Base-by-base conservation (phyloP, 2,329 filamentous ascomycete species). In the Trichoderma harzianum region DNA sequence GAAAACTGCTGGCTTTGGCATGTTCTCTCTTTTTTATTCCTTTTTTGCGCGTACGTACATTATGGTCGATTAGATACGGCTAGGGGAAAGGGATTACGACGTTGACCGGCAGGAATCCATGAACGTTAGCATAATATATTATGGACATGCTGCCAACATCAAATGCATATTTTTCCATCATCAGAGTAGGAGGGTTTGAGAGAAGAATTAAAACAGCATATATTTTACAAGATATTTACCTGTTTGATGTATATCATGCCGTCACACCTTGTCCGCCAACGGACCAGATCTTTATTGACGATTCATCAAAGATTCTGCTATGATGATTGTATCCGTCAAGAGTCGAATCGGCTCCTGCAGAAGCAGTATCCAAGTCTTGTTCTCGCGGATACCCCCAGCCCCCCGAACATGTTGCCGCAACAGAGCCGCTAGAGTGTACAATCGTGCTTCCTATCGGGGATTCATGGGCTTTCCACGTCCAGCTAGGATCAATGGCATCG, bases 371-470 rank as follows among this genome's bases (percentile, higher is more conserved):
- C 24, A 57, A 6, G 11, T 57, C 39, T 8, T 36, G 11, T 16
- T 69, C 66, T 11, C 36, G 66, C 30, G 76, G 73, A 36, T 80
- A 81, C 18, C 79, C 80, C 87, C 87, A 89, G 2, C 85, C 84
- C 2, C 88, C 88, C 0, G 87, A 86, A 75, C 87, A 89, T 0
- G 87, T 89, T 24, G 85, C 88, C 18, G 85, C 79, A 1, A 89
- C 88, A 0, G 87, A 86, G 3, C 88, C 88, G 73, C 86, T 86
- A 5, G 80, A 78, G 75, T 90, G 88, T 71, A 90, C 77, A 16
- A 82, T 80, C 8, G 85, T 82, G 55, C 84, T 85, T 10, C 86
- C 86, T 0, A 89, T 80, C 0, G 86, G 83, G 1, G 84, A 82
- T 6, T 77, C 77, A 71, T 87, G 84, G 0, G 83, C 83, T 24